phyloP scores from a whole-genome alignment of 2,329 filamentous ascomycete species.

The Plectosphaerella plurivora region DNA sequence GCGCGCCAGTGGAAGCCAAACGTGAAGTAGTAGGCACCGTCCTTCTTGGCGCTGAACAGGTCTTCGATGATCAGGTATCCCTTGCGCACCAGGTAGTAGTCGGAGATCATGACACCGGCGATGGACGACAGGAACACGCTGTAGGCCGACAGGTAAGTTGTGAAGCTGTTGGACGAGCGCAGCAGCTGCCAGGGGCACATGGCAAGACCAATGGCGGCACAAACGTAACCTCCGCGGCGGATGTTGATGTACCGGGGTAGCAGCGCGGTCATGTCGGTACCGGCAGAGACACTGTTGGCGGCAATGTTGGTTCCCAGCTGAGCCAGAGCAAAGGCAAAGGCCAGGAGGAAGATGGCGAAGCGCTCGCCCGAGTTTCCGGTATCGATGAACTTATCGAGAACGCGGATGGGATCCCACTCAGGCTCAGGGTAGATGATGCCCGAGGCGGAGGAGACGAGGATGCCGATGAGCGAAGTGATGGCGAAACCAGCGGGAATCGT shows the following conservation, averaged over 20 bases:
- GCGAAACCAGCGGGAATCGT: constrained; percentile 70
- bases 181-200: constrained; percentile 81
- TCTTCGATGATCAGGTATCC: constrained; percentile 77
- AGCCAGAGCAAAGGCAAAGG: constrained; percentile 67
- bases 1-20: constrained; percentile 78
- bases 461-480: constrained; percentile 80
- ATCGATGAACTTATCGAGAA: constrained; percentile 63
- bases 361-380: constrained; percentile 65
- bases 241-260: constrained; percentile 79
- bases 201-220: constrained; percentile 70
- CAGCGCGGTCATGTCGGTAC: constrained; percentile 77
- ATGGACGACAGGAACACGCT: constrained; percentile 92
- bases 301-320: constrained; percentile 86
- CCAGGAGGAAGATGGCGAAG: constrained; percentile 72
- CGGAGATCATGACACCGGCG: constrained; percentile 81
- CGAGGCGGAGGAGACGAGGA: constrained; percentile 71
- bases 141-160: constrained; percentile 86
- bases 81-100: constrained; percentile 82
- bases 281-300: constrained; percentile 79
- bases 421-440: constrained; percentile 60
- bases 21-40: constrained; percentile 68
- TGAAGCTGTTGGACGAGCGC: constrained; percentile 71
- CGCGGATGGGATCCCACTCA: constrained; percentile 69
- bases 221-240: constrained; percentile 81
- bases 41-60: constrained; percentile 68